Evolutionary conservation across 768 basidiomycete genomes (phyloP).

Genomic region (Clathrus columnatus): DNA sequence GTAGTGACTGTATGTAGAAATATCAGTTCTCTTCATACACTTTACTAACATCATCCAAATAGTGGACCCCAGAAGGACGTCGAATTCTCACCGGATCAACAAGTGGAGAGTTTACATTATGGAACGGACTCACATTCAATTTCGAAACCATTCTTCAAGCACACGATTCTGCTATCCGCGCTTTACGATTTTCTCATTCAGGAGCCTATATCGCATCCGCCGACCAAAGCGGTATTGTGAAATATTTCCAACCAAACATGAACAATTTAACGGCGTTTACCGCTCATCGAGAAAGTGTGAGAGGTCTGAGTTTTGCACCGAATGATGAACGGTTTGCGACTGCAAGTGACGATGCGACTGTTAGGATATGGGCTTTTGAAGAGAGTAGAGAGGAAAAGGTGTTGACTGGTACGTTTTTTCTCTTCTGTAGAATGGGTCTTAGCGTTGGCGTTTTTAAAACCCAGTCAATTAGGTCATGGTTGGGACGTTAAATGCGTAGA

Average conservation of each 20-base stretch:
- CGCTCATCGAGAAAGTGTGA: conserved; percentile 90
- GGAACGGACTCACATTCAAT: conserved; percentile 99
- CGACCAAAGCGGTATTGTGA: conserved; percentile 90
- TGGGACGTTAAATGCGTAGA: conserved; percentile 99
- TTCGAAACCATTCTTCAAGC: conserved; percentile 99
- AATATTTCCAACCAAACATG: conserved; percentile 99
- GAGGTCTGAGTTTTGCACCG: conserved; percentile 86
- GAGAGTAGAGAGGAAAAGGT: conserved; percentile 83
- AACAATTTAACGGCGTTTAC: conserved; percentile 94
- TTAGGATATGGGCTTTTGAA: conserved; percentile 93
- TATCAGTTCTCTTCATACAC: not conserved
- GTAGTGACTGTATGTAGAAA: conserved; percentile 70
- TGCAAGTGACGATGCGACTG: conserved; percentile 90
- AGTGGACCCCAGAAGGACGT: conserved; percentile 98
- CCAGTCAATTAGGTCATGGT: conserved; percentile 66
- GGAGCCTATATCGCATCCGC: conserved; percentile 90
- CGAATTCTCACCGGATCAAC: conserved; percentile 92
- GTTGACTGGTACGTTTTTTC: conserved; percentile 53
- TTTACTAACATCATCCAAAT: conserved; percentile 3
- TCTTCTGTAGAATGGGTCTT: not conserved
- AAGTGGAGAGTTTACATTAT: conserved; percentile 95
- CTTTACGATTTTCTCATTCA: conserved; percentile 83
- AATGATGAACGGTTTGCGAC: conserved; percentile 90
- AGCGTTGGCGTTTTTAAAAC: not conserved
- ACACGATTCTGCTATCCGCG: conserved; percentile 89